Percentiles rank a stretch among this genome's conserved stretches.
Conservation (phyloP, 2,329 filamentous ascomycete genomes). For the Dothistroma septosporum region DNA sequence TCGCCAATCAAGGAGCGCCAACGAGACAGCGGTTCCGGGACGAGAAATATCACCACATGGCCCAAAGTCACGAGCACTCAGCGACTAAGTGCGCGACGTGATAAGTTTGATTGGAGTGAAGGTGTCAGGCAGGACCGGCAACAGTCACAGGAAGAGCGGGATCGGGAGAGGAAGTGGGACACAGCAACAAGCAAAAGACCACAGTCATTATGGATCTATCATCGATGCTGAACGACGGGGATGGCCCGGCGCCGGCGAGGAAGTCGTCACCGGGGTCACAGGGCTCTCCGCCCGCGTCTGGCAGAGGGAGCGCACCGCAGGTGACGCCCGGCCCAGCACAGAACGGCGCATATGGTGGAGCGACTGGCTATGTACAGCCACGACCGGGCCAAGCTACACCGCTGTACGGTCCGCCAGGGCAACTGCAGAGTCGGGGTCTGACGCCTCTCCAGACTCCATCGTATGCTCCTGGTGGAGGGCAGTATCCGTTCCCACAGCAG, state of each 20-base stretch:
- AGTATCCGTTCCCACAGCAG: conserved; percentile 27
- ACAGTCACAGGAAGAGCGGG: not conserved
- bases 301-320: conserved; percentile 13
- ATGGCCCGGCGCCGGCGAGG: conserved; percentile 27
- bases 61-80: not conserved
- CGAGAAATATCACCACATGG: not conserved
- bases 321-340: conserved; percentile 11
- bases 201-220: conserved; percentile 32
- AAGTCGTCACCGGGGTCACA: conserved; percentile 21
- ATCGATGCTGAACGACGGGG: conserved; percentile 32
- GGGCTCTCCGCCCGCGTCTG: conserved; percentile 7
- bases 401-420: conserved; percentile 21
- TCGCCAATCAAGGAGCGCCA: not conserved
- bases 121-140: not conserved
- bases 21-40: not conserved
- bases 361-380: conserved; percentile 13
- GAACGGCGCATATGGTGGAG: conserved; percentile 12
- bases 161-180: not conserved
- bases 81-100: not conserved
- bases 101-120: not conserved
- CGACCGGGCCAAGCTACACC: conserved; percentile 18
- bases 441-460: conserved; percentile 31
- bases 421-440: conserved; percentile 23
- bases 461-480: conserved; percentile 16
- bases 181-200: conserved; percentile 3